Conservation (phyloP, 2,329 filamentous ascomycete genomes). For the Zymoseptoria pseudotritici region DNA sequence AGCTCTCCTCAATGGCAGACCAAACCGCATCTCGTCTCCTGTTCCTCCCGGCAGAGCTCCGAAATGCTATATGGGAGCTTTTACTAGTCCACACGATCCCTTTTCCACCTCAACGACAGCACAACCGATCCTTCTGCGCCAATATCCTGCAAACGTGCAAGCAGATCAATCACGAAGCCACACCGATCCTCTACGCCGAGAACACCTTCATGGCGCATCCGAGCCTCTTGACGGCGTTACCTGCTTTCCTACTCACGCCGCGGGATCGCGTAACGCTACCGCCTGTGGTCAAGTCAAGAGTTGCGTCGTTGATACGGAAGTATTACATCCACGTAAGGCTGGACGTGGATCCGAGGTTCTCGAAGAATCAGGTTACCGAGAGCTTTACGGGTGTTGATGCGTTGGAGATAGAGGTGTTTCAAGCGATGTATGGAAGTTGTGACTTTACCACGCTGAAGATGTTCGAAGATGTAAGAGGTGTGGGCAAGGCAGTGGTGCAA, state of each 20-base stretch:
- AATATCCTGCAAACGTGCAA: slow-evolving; percentile 37
- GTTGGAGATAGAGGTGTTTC: slow-evolving; percentile 45
- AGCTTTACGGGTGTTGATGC: slow-evolving; percentile 41
- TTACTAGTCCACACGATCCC: slow-evolving; percentile 24
- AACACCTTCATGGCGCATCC: slow-evolving; percentile 46
- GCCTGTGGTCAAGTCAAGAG: slow-evolving; percentile 30
- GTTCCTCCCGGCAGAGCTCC: slow-evolving; percentile 51
- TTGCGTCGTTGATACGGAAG: slow-evolving; percentile 33
- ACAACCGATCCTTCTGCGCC: slow-evolving; percentile 33
- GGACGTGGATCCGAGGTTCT: slow-evolving; percentile 44
- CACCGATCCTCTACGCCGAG: slow-evolving; percentile 40
- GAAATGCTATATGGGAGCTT: slow-evolving; percentile 47
- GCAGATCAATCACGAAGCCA: slow-evolving; percentile 35
- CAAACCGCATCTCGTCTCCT: slow-evolving; percentile 27
- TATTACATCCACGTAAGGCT: slow-evolving; percentile 43
- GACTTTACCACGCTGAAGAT: slow-evolving; percentile 37
- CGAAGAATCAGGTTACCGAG: slow-evolving; percentile 30
- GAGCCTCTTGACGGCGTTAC: slow-evolving; percentile 38
- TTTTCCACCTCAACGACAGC: slow-evolving; percentile 11
- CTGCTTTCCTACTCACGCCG: slow-evolving; percentile 32
- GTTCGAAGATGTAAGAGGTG: slow-evolving; percentile 41
- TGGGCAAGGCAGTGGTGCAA: slow-evolving; percentile 37
- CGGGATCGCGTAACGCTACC: slow-evolving; percentile 17
- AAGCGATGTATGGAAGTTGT: slow-evolving; percentile 38
- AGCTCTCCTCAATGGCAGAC: slow-evolving; percentile 4